Base-by-base conservation (phyloP, 1,284 basidiomycete genomes). In the Sporisorium sorghi region DNA sequence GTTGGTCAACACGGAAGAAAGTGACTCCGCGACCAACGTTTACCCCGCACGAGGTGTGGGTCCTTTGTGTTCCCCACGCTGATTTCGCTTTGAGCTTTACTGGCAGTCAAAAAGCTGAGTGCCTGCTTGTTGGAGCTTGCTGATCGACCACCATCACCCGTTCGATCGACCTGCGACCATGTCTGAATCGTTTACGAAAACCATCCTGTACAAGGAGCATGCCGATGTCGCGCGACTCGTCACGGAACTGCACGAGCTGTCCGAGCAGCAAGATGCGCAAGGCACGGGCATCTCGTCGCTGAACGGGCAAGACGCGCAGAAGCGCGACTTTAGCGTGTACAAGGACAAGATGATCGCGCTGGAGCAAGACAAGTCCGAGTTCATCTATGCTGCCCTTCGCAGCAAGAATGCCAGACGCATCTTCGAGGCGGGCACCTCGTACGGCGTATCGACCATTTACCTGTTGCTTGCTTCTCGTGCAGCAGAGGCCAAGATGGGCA, bases 301-400 rank as follows among this genome's bases (percentile, higher is more conserved):
- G 43, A 71, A 71, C 58, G 33, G 23, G 3, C 68, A 71, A 35
- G 47, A 60, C 14, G 54, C 61, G 37, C 33, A 50, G 44, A 49
- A 54, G 44, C 68, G 68, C 39, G 68, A 71, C 23, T 71, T 71
- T 21, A 60, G 57, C 49, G 26, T 59, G 48, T 71, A 53, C 61
- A 71, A 46, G 37, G 47, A 73, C 53, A 73, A 67, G 59, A 55
- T 73, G 58, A 35, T 73, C 6, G 70, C 70, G 21, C 59, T 73
- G 17, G 64, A 73, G 42, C 63, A 73, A 46, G 64, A 73, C 54
- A 67, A 73, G 52, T 54, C 64, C 5, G 60, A 59, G 43, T 28
- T 62, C 17, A 58, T 67, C 52, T 68, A 63, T 21, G 35, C 59
- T 5, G 44, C 67, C 7, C 55, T 73, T 14, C 63, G 70, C 4